A percentile compares a stretch with the other conserved stretches of the same genome.
These are phyloP conservation scores for Fusarium lyarnte DNA, from an alignment of 2,329 filamentous ascomycete genomes.

Conservation along the genomic window DNA sequence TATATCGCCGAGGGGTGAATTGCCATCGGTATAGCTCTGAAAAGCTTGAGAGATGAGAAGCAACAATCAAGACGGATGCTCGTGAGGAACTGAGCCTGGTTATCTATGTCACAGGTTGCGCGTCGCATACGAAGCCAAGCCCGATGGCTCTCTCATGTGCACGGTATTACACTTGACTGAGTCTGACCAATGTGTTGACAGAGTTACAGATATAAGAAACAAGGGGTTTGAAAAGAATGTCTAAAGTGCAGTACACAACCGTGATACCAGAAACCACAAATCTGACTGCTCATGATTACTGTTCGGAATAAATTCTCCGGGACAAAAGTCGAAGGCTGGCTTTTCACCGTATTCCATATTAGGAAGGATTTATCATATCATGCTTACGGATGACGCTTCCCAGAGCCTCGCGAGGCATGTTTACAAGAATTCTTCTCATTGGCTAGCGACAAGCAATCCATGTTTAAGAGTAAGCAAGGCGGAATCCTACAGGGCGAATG, in stretches of 20 bases:
- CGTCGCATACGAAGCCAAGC: accelerated
- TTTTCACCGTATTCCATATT: background rate
- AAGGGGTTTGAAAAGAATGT: background rate
- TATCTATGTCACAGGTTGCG: background rate
- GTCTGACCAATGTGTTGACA: background rate
- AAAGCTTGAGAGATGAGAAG: background rate
- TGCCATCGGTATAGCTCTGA: background rate
- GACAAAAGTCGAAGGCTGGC: background rate
- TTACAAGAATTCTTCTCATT: accelerated
- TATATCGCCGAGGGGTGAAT: background rate
- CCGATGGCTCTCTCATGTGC: background rate
- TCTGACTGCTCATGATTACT: background rate
- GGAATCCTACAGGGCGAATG: background rate
- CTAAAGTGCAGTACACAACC: background rate
- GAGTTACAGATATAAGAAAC: background rate
- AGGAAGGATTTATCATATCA: background rate
- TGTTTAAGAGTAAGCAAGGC: background rate
- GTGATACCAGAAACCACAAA: background rate
- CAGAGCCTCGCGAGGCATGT: background rate
- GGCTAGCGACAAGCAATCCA: background rate
- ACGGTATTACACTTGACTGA: background rate
- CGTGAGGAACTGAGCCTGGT: background rate
- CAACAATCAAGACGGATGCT: accelerated
- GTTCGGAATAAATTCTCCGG: background rate
- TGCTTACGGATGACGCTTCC: background rate